phyloP scores from a whole-genome alignment of 305 asterid species.

The Rubia peregrina region DNA sequence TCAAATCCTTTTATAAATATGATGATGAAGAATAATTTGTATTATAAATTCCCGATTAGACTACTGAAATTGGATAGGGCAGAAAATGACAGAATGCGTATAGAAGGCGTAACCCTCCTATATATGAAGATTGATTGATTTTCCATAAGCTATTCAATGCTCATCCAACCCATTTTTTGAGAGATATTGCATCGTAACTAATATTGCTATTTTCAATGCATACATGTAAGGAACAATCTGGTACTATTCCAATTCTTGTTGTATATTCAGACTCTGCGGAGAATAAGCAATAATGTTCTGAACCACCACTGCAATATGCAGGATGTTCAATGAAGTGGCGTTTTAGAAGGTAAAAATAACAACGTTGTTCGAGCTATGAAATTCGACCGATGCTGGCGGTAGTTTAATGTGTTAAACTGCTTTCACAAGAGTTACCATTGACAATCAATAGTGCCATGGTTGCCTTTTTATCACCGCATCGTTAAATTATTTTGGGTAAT shows the following conservation, averaged over 20 bases:
- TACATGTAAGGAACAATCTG: conserved; percentile 80
- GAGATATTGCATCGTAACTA: conserved; percentile 65
- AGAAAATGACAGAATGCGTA: conserved; percentile 25
- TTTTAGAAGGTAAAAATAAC: conserved; percentile 81
- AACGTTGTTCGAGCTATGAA: conserved; percentile 51
- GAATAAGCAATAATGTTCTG: conserved; percentile 77
- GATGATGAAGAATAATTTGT: conserved; percentile 24
- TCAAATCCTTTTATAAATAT: conserved; percentile 28
- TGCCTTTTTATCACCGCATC: conserved; percentile 96
- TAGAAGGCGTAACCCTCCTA: conserved; percentile 38
- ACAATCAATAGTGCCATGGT: conserved; percentile 90
- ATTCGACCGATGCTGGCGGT: conserved; percentile 84
- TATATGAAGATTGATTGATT: conserved; percentile 49
- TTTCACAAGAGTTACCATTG: conserved; percentile 98
- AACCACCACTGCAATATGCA: conserved; percentile 90
- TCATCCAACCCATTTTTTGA: conserved; percentile 99
- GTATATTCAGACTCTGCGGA: conserved; percentile 83
- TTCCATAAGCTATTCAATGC: conserved; percentile 56
- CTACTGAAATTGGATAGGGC: conserved; percentile 23
- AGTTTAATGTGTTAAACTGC: conserved; percentile 43
- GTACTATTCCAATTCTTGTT: conserved; percentile 92
- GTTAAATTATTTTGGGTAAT: conserved; percentile 62
- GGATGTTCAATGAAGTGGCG: conserved; percentile 88
- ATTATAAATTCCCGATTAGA: conserved; percentile 34
- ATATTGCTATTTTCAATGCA: conserved; percentile 91